Evolutionary conservation across 2,329 filamentous ascomycete species (phyloP).

Genomic region (Monilinia fructigena): DNA sequence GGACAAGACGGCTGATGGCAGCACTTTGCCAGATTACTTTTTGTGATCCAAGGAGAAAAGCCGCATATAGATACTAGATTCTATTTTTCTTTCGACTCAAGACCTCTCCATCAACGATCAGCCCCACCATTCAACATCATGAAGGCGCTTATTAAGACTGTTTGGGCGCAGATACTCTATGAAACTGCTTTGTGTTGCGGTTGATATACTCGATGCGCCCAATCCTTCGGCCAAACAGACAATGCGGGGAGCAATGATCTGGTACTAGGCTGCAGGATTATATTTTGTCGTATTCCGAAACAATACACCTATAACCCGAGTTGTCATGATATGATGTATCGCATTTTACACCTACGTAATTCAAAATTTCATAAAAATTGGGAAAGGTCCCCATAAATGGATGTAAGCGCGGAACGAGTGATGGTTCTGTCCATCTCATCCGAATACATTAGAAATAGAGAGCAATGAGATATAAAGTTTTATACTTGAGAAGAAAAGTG

Average conservation of each 20-base stretch:
- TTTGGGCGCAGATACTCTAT: not conserved
- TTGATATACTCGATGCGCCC: not conserved
- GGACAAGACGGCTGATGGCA: conserved; percentile 67
- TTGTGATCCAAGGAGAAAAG: conserved; percentile 45
- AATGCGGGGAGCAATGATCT: not conserved
- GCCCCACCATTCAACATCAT: not conserved
- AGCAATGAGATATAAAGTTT: conserved; percentile 9
- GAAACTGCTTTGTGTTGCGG: not conserved
- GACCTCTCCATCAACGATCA: not conserved
- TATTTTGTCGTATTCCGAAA: not conserved
- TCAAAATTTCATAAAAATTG: conserved; percentile 15
- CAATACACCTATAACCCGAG: not conserved
- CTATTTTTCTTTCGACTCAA: not conserved
- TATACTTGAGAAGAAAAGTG: conserved; percentile 19
- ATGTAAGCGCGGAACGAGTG: conserved; percentile 4
- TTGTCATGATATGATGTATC: conserved; percentile 12
- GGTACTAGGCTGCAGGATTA: not conserved
- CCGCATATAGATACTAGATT: not conserved
- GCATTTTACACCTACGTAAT: conserved; percentile 16
- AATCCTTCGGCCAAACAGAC: not conserved
- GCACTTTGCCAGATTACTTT: conserved; percentile 68
- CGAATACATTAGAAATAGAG: conserved; percentile 2
- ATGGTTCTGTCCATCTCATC: conserved; percentile 9
- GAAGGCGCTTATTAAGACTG: not conserved
- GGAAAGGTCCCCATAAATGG: conserved; percentile 14